A percentile compares a stretch with the other conserved stretches of the same genome.
phyloP scores from a whole-genome alignment of 805 yeast genomes.

The Pichia cephalocereana region DNA sequence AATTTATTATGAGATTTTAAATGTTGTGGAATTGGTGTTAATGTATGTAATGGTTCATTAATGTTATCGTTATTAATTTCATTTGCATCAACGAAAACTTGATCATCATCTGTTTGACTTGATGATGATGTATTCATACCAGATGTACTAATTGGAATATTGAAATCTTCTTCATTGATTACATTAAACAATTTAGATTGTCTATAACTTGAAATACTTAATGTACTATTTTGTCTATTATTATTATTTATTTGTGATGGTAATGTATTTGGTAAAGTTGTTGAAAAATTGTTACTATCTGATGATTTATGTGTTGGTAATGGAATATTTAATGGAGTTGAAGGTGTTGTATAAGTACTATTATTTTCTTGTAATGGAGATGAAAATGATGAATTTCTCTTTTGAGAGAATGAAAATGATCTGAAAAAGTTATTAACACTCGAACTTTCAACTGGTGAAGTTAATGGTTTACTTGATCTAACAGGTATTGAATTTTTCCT shows the following conservation, averaged over 20 bases:
- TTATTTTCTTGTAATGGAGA: slow-evolving; percentile 1
- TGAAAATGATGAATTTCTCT: slow-evolving; percentile 13
- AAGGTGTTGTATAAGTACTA: neutral
- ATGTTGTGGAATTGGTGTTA: slow-evolving; percentile 7
- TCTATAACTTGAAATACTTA: neutral
- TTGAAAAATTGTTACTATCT: neutral
- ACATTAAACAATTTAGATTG: slow-evolving; percentile 1
- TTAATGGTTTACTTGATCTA: slow-evolving; percentile 39
- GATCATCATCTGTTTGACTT: slow-evolving; percentile 2
- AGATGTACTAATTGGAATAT: no score
- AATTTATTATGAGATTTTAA: neutral
- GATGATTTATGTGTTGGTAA: neutral
- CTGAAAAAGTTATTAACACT: slow-evolving; percentile 28
- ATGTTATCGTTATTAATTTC: slow-evolving; percentile 7
- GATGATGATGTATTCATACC: no score
- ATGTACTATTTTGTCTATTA: slow-evolving; percentile 1
- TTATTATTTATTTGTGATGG: neutral
- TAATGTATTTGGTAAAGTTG: neutral
- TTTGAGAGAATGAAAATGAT: slow-evolving; percentile 27
- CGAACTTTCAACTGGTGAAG: slow-evolving; percentile 32
- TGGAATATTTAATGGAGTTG: neutral
- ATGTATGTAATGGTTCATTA: neutral
- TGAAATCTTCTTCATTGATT: neutral
- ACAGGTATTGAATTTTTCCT: slow-evolving; percentile 25
- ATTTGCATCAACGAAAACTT: slow-evolving; percentile 21